Evolutionary conservation across 2,329 filamentous ascomycete genomes (phyloP), one percentile per base, ranked within the genome.

Genomic region (Volutella citrinella): DNA sequence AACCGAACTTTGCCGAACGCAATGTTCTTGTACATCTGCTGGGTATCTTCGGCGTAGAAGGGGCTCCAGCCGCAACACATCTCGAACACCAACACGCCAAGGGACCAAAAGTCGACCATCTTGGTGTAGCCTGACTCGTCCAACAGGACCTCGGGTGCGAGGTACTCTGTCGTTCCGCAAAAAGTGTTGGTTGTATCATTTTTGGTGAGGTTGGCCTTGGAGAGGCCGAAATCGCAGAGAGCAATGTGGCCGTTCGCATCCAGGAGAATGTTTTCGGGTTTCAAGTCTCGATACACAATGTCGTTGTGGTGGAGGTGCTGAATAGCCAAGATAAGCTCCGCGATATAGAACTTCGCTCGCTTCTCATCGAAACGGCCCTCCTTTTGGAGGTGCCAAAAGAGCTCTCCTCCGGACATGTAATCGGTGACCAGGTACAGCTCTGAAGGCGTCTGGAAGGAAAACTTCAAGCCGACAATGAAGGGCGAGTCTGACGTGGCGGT

Each of bases 1-100:
- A 98, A 98, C 42, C 93, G 78, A 38, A 98, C 93, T 61, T 98
- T 98, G 59, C 93, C 93, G 57, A 98, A 98, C 0, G 93, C 93
- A 59, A 98, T 98, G 68, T 98, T 98, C 73, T 98, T 98, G 72
- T 98, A 98, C 93, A 98, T 98, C 63, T 98, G 93, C 64, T 98
- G 93, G 1, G 93, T 98, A 57, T 98, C 93, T 57, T 98, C 93
- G 36, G 93, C 93, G 53, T 97, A 98, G 66, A 98, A 98, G 0
- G 93, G 93, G 54, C 89, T 96, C 93, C 93, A 98, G 20, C 93
- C 93, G 54, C 93, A 98, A 69, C 93, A 98, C 93, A 98, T 98
- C 64, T 98, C 93, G 54, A 98, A 98, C 2, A 98, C 93, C 34
- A 98, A 73, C 29, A 98, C 93, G 37, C 93, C 93, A 10, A 98